Conservation (phyloP, 2,329 filamentous ascomycete species). For the Canariomyces notabilis region DNA sequence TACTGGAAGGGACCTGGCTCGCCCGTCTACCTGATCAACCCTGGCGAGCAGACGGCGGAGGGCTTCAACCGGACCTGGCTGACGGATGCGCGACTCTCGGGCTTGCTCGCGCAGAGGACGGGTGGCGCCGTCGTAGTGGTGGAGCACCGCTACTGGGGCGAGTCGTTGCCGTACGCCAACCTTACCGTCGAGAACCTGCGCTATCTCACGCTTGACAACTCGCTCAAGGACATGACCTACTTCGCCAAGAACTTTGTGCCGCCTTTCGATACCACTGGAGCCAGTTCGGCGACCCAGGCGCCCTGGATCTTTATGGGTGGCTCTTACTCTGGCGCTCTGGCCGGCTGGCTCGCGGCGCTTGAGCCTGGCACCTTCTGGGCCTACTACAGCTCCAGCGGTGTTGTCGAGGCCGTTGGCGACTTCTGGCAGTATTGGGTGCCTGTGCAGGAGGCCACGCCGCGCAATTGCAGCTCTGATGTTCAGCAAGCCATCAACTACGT, state of each 20-base stretch:
- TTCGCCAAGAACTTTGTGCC: slow-evolving; percentile 41
- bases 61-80: slow-evolving; percentile 36
- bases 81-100: slow-evolving; percentile 37
- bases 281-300: slow-evolving; percentile 42
- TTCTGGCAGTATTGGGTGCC: slow-evolving; percentile 55
- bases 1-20: slow-evolving; percentile 38
- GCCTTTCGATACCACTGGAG: slow-evolving; percentile 44
- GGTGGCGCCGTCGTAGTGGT: slow-evolving; percentile 38
- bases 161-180: slow-evolving; percentile 33
- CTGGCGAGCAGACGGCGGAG: slow-evolving; percentile 35
- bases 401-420: slow-evolving; percentile 47
- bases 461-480: slow-evolving; percentile 53
- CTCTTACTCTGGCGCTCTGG: slow-evolving; percentile 51
- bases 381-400: slow-evolving; percentile 52
- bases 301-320: slow-evolving; percentile 54
- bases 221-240: slow-evolving; percentile 37
- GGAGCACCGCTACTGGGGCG: slow-evolving; percentile 42
- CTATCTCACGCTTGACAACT: slow-evolving; percentile 38
- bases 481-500: slow-evolving; percentile 47
- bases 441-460: slow-evolving; percentile 47
- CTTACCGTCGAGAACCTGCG: slow-evolving; percentile 36
- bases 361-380: slow-evolving; percentile 55
- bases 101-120: slow-evolving; percentile 35
- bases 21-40: slow-evolving; percentile 38
- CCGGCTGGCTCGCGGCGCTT: slow-evolving; percentile 47